Evolutionary conservation across 805 yeast genomes (phyloP).

Genomic region (Allodekkera sacchari): DNA sequence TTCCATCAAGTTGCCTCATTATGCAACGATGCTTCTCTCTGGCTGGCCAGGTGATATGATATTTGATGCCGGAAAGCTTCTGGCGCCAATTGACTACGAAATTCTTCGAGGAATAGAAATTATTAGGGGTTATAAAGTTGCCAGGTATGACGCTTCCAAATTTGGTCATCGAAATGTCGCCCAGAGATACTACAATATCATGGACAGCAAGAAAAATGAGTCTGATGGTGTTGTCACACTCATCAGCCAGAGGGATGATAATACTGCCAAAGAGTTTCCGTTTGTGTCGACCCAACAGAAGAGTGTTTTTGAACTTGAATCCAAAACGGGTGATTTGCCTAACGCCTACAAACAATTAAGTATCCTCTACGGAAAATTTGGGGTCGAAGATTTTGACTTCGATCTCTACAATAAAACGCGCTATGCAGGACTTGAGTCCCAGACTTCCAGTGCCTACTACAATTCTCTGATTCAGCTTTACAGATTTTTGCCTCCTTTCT

Average conservation of each 20-base stretch:
- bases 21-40: constrained; percentile 66
- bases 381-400: constrained; percentile 91
- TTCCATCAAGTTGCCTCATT: constrained; percentile 79
- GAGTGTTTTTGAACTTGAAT: constrained; percentile 24
- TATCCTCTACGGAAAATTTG: constrained; percentile 79
- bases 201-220: constrained; percentile 7
- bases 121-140: constrained; percentile 28
- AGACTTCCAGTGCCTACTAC: constrained; percentile 67
- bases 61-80: constrained; percentile 53
- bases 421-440: constrained; percentile 84
- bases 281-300: constrained; percentile 6
- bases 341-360: constrained; percentile 68
- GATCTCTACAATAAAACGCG: constrained; percentile 67
- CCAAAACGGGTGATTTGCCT: constrained; percentile 42
- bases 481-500: constrained; percentile 67
- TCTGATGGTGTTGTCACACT: not conserved
- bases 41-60: constrained; percentile 65
- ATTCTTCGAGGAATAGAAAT: constrained; percentile 31
- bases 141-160: constrained; percentile 49
- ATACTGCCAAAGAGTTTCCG: constrained; percentile 3
- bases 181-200: constrained; percentile 31
- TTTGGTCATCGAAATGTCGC: constrained; percentile 50
- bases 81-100: constrained; percentile 43
- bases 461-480: constrained; percentile 76
- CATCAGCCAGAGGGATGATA: not conserved